Conservation (phyloP, 768 basidiomycete genomes). For the Galerina marginata region DNA sequence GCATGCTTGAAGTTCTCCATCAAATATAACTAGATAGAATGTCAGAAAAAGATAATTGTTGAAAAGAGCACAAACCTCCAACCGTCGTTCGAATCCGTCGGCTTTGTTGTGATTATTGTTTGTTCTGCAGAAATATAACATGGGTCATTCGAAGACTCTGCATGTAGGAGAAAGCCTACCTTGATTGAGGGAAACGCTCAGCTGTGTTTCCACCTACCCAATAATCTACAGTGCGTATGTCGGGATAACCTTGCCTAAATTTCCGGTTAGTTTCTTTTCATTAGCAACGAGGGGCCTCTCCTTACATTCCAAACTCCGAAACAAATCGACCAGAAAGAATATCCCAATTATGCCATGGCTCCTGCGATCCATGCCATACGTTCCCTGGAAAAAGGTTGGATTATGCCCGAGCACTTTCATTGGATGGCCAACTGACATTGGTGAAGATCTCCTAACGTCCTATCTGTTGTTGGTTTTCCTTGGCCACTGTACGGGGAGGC, state of each 20-base stretch:
- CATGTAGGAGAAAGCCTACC: constrained; percentile 42
- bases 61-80: constrained; percentile 57
- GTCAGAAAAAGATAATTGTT: not conserved
- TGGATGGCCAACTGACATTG: constrained; percentile 62
- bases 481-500: constrained; percentile 87
- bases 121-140: constrained; percentile 41
- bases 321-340: constrained; percentile 89
- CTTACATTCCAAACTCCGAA: constrained; percentile 92
- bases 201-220: constrained; percentile 79
- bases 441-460: constrained; percentile 85
- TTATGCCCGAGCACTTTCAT: not conserved
- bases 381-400: constrained; percentile 58
- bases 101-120: constrained; percentile 93
- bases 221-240: constrained; percentile 86
- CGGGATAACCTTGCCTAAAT: constrained; percentile 84
- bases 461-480: constrained; percentile 74
- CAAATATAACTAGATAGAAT: constrained; percentile 70
- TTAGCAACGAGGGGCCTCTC: not conserved
- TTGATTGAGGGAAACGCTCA: constrained; percentile 89
- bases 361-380: constrained; percentile 93
- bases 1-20: constrained; percentile 93
- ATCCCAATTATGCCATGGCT: constrained; percentile 96
- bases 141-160: not conserved
- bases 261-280: not conserved
- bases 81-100: constrained; percentile 79